Base-by-base conservation (phyloP, 345 rosid species). In the Euphorbia lathyris region DNA sequence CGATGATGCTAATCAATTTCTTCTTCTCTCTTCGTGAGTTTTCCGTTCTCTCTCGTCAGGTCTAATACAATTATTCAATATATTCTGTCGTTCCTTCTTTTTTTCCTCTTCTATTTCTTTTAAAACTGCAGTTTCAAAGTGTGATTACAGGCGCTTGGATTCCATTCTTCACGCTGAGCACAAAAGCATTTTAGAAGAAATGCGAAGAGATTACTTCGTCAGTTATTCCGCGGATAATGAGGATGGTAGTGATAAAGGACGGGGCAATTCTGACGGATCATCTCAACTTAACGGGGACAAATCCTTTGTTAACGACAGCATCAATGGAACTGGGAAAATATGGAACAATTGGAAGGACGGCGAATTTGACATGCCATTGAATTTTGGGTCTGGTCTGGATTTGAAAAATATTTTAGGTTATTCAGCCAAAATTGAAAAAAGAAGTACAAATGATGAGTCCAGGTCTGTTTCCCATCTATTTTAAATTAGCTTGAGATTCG, bases 91-190 rank as follows among this genome's bases (percentile, higher is more conserved):
- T 40, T 40, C 45, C 45, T 63, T 36, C n/a, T n/a, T n/a, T 40
- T 38, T 58, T 17, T 13, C 19, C 29, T 23, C 12, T 1, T 58
- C 3, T 4, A 45, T 5, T 66, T 45, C 57, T 74, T 9, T 52
- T 16, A 3, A 25, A 38, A 14, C 11, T 58, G 19, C 22, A 16
- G 23, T 20, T 57, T 65, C 13, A 9, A 22, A 51, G 42, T 53
- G 7, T 27, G 58, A 23, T 67, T 70, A 65, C 81, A 94, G 98
- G 76, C 86, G 86, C 57, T 81, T 94, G 79, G 97, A 91, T 67
- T 87, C 97, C 4, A 87, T 94, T 70, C 86, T 94, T 78, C 94
- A 91, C 66, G 98, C 93, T 0, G 97, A 93, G 77, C 96, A 93
- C 76, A 93, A 88, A 79, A 71, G 63, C 77, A 70, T 91, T 80